Evolutionary conservation across 352 stramenopile genomes (phyloP).

Genomic region (Pythium dissimile): DNA sequence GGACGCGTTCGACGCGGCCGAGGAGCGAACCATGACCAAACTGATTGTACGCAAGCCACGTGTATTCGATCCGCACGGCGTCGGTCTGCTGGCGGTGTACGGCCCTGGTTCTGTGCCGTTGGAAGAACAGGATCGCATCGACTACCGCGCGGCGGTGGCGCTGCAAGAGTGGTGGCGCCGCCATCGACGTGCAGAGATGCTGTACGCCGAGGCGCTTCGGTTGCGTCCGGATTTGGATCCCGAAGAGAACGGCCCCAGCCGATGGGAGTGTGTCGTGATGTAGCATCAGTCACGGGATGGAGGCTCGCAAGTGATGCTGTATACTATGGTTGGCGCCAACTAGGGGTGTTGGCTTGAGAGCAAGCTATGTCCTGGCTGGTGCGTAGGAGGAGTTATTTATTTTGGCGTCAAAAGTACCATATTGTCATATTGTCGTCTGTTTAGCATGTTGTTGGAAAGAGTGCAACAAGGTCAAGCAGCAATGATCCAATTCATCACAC

Average conservation of each 20-base stretch:
- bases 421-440: too few species aligned
- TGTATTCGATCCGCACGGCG: constrained; percentile 66
- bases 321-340: too few species aligned
- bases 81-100: constrained; percentile 81
- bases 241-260: background rate
- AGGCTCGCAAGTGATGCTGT: background rate
- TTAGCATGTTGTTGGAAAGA: too few species aligned
- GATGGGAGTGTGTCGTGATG: constrained; percentile 24
- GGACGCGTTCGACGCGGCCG: constrained; percentile 79
- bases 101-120: constrained; percentile 82
- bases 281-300: constrained; percentile 3
- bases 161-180: constrained; percentile 85
- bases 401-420: too few species aligned
- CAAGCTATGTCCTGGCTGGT: too few species aligned
- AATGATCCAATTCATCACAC: background rate
- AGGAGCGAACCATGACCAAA: constrained; percentile 88
- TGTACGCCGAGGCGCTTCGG: constrained; percentile 59
- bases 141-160: constrained; percentile 73
- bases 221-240: constrained; percentile 37
- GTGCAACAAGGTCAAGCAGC: background rate
- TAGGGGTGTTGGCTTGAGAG: too few species aligned
- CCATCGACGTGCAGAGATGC: constrained; percentile 50
- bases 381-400: too few species aligned
- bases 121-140: constrained; percentile 86
- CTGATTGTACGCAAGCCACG: constrained; percentile 81